These are phyloP conservation scores for Suillus decipiens DNA, from an alignment of 768 basidiomycete genomes.

Conservation along the genomic window DNA sequence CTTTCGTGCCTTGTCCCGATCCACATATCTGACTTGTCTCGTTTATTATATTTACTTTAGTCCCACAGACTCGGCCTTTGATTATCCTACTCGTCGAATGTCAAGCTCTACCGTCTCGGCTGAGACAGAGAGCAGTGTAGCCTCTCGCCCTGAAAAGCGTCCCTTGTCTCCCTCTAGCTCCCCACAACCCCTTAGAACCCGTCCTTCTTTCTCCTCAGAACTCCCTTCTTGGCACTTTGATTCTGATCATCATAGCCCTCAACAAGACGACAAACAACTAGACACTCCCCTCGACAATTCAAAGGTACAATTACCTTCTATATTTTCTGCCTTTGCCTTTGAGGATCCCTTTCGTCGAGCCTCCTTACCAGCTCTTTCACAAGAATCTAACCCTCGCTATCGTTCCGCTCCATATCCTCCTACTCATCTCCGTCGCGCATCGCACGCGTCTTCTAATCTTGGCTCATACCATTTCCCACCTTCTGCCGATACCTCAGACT, in stretches of 20 bases:
- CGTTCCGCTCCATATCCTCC: conserved; percentile 61
- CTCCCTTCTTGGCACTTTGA: conserved; percentile 29
- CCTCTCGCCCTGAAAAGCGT: conserved; percentile 64
- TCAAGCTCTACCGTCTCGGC: conserved; percentile 72
- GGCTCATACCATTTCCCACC: conserved; percentile 60
- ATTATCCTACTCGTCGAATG: conserved; percentile 67
- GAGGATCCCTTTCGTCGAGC: conserved; percentile 61
- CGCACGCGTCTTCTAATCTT: conserved; percentile 45
- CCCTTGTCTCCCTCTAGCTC: conserved; percentile 51
- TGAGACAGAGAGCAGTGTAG: conserved; percentile 61
- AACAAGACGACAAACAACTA: conserved; percentile 41
- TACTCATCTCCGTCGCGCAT: conserved; percentile 42
- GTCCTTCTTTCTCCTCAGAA: conserved; percentile 35
- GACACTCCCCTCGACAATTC: conserved; percentile 45
- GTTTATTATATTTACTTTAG: conserved; percentile 26
- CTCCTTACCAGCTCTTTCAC: conserved; percentile 60
- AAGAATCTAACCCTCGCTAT: conserved; percentile 40
- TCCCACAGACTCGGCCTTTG: conserved; percentile 48
- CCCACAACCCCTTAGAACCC: conserved; percentile 52
- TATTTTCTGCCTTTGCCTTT: conserved; percentile 69
- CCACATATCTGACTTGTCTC: conserved; percentile 16
- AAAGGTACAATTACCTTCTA: conserved; percentile 73
- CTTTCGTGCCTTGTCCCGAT: conserved; percentile 17
- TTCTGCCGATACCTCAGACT: conserved; percentile 40
- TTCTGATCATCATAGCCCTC: conserved; percentile 13